Evolutionary conservation across 352 stramenopile species (phyloP), one percentile per base, ranked within the genome.

Genomic region (Pythium grandisporangium): DNA sequence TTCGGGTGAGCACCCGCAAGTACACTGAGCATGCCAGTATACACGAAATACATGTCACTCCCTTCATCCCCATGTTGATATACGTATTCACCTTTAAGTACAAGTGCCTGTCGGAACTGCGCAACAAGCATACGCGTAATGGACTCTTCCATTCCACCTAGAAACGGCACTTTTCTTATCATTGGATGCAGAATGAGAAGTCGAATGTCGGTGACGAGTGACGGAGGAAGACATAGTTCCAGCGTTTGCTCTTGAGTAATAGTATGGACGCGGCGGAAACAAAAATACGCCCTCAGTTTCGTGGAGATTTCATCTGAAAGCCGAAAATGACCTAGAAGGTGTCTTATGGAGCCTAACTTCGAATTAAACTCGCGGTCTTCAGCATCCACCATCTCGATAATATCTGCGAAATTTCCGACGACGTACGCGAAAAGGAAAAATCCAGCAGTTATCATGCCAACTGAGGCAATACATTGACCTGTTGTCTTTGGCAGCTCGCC

Each of bases 41-140:
- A 80, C 2, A 83, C 62, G 33, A 79, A 80, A 34, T 52, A 83
- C 70, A 80, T 83, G 37, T 83, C 66, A 6, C 45, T 66, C 1
- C 66, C 69, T 4, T 75, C 58, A 19, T 82, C 69, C 7, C 63
- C 57, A 24, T 61, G 67, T 1, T 48, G 53, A 25, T 65, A 82
- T 2, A 77, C 64, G 24, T 62, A 70, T 23, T 82, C 64, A 19
- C 68, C 58, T 7, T 69, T 59, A 2, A 71, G 46, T 6, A 79
- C 54, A 4, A 82, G 50, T 2, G 65, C 53, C 37, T 82, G 69
- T 4, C 53, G 49, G 30, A 82, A 73, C 13, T 70, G 64, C 2
- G 62, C 50, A 4, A 82, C 66, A 8, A 82, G 51, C 61, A 78
- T 69, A 5, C 62, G 46, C 8, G 64, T 78, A 21, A 79, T 62